phyloP scores from a whole-genome alignment of 2,329 filamentous ascomycete species.

The Colletotrichum liaoningense region DNA sequence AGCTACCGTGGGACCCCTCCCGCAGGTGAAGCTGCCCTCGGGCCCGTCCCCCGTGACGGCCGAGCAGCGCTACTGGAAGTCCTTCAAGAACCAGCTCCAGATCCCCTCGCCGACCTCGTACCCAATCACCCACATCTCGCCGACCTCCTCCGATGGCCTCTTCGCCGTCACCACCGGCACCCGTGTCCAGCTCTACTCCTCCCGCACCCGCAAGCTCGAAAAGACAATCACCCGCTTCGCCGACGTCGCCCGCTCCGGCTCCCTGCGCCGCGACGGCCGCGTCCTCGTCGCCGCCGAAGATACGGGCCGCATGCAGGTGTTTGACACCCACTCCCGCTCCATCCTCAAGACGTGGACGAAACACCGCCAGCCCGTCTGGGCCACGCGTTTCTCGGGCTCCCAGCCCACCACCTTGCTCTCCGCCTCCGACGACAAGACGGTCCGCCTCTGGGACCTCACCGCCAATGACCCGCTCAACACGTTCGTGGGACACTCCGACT shows the following conservation, averaged over 20 bases:
- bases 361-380: constrained; percentile 95
- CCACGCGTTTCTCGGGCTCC: constrained; percentile 90
- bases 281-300: constrained; percentile 94
- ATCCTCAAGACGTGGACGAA: constrained; percentile 96
- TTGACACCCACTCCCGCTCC: constrained; percentile 87
- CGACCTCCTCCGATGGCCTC: constrained; percentile 71
- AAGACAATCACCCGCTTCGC: constrained; percentile 96
- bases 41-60: constrained; percentile 86
- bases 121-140: constrained; percentile 89
- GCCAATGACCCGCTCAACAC: constrained; percentile 79
- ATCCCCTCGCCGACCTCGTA: constrained; percentile 92
- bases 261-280: constrained; percentile 88
- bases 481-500: constrained; percentile 90
- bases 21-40: constrained; percentile 83
- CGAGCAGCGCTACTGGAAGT: constrained; percentile 96
- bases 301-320: constrained; percentile 92
- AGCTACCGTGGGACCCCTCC: constrained; percentile 83
- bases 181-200: constrained; percentile 92
- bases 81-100: constrained; percentile 91
- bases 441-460: constrained; percentile 93
- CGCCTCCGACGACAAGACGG: constrained; percentile 91
- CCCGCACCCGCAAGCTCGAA: constrained; percentile 88
- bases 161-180: constrained; percentile 97
- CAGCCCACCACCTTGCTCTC: constrained; percentile 89
- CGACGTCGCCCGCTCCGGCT: constrained; percentile 89